These are phyloP conservation scores for Cocos nucifera DNA, from an alignment of 176 grass and related monocot genomes.

Conservation along the genomic window DNA sequence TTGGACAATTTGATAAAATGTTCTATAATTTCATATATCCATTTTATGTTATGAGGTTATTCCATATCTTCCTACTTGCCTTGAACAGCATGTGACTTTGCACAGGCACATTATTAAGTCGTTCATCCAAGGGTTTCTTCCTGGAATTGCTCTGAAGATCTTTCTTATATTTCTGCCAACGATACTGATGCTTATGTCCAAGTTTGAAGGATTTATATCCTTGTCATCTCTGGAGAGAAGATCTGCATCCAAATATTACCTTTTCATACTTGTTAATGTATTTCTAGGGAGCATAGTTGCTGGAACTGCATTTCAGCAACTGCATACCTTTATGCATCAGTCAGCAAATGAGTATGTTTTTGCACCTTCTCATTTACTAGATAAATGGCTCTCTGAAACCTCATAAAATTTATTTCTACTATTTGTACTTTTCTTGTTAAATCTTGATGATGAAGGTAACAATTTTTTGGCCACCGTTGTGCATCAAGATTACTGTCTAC, in stretches of 20 bases:
- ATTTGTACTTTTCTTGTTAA: no score
- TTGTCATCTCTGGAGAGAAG: slow-evolving; percentile 3
- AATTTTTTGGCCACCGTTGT: no score
- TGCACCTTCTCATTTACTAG: no score
- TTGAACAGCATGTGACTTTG: not conserved
- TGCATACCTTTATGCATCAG: slow-evolving; percentile 4
- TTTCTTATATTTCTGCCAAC: slow-evolving; percentile 21
- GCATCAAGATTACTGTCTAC: no score
- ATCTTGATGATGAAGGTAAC: no score
- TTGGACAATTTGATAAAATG: no score
- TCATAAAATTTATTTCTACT: no score
- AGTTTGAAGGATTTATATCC: slow-evolving; percentile 13
- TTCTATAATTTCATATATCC: no score
- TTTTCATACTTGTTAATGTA: slow-evolving; percentile 13
- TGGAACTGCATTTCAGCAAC: slow-evolving; percentile 10
- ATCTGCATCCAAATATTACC: slow-evolving; percentile 20
- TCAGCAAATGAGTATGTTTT: slow-evolving; percentile 13
- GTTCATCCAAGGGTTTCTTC: slow-evolving; percentile 18
- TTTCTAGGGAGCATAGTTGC: slow-evolving; percentile 8
- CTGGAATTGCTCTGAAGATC: slow-evolving; percentile 17
- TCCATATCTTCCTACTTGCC: no score
- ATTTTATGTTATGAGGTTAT: no score
- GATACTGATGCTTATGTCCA: slow-evolving; percentile 19
- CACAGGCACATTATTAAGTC: slow-evolving; percentile 4
- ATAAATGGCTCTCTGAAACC: no score